Evolutionary conservation across 805 yeast species (phyloP), one percentile per base, ranked within the genome.

Genomic region (Candida methanosorbosa): DNA sequence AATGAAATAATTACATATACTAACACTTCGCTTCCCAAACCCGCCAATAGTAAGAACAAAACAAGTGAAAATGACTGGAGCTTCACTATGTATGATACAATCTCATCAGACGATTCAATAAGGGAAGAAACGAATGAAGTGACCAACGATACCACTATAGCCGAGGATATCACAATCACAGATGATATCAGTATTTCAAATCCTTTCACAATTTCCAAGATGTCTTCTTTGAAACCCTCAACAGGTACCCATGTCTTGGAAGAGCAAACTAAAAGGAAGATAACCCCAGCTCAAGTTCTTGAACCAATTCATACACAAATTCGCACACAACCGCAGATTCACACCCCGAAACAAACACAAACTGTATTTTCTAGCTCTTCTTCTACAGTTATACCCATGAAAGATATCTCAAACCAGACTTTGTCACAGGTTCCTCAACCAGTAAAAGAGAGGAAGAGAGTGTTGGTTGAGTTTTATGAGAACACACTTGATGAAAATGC

Each of bases 141-240:
- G 33, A 12, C 40, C 12, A 19, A 33, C 2, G 26, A 40, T 3
- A 14, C 8, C 11, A 6, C 21, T 18, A 4, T 13, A 6, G 16
- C 16, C 5, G 33, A 31, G n/a, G 33, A 31, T 24, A 4, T 31
- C n/a, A 25, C 22, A 7, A 23, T 31, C 13, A 13, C 14, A 6
- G 34, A 38, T 8, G 39, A 43, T 27, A 39, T 43, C 1, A 29
- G 37, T 1, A 24, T 48, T 2, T 44, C 50, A 1, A 52, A 51
- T 30, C 54, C 57, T 1, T 50, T 49, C 40, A 37, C 40, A 1
- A 30, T 42, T 4, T 18, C 47, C 2, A 51, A 51, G 30, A 30
- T 43, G 37, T n/a, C n/a, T n/a, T n/a, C n/a, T n/a, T n/a, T n/a
- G n/a, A n/a, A n/a, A n/a, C n/a, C n/a, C n/a, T n/a, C n/a, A n/a